Evolutionary conservation across 306 rosid species (phyloP).

Genomic region (Lotus japonicus): DNA sequence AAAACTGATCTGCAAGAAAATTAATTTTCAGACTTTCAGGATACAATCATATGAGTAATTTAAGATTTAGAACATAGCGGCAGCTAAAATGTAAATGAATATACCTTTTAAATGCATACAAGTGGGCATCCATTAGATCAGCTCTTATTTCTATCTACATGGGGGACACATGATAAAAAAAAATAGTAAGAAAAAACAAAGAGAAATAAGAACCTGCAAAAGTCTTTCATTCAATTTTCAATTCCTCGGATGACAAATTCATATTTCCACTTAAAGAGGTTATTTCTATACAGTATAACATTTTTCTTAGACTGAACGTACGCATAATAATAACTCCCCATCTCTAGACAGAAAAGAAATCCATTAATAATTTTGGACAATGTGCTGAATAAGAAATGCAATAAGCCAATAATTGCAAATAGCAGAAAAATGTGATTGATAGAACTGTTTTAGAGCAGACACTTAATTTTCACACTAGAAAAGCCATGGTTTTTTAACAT

Average conservation of each 20-base stretch:
- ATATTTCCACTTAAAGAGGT: not conserved
- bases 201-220: not conserved
- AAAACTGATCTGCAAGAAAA: constrained; percentile 65
- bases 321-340: constrained; percentile 2
- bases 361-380: not conserved
- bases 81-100: constrained; percentile 10
- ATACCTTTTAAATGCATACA: constrained; percentile 93
- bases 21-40: constrained; percentile 13
- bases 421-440: not conserved
- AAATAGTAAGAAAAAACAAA: not conserved
- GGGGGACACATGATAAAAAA: constrained; percentile 13
- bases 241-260: not conserved
- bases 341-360: constrained; percentile 12
- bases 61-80: not conserved
- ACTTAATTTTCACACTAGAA: constrained; percentile 11
- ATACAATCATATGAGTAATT: constrained; percentile 1
- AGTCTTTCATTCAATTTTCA: not conserved
- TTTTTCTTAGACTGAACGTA: not conserved
- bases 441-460: constrained; percentile 6
- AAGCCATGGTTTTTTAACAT: not conserved
- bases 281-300: not conserved
- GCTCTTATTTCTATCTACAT: constrained; percentile 84
- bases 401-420: not conserved
- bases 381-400: not conserved
- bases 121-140: constrained; percentile 97